phyloP scores from a whole-genome alignment of 768 basidiomycete species.

The Amanita phalloides region DNA sequence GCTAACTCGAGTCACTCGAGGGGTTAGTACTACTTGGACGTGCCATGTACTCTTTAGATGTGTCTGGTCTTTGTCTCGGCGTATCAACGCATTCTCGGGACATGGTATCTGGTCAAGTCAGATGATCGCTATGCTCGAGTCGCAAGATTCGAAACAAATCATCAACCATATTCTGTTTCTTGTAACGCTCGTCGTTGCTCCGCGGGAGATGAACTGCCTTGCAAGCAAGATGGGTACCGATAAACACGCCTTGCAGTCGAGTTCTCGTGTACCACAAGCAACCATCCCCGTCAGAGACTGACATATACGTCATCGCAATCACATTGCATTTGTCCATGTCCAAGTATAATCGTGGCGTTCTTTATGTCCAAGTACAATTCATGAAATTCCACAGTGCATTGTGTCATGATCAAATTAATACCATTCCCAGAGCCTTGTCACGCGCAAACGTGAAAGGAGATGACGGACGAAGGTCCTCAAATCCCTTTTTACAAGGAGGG shows the following conservation, averaged over 20 bases:
- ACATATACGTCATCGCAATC: neutral
- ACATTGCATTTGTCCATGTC: neutral
- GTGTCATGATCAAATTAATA: too few species aligned
- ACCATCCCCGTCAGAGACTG: neutral
- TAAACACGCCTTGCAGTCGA: neutral
- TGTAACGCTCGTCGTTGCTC: neutral
- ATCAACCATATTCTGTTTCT: neutral
- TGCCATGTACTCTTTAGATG: too few species aligned
- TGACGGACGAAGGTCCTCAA: neutral
- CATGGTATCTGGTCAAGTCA: too few species aligned
- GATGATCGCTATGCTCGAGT: neutral
- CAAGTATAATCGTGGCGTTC: neutral
- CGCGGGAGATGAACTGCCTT: neutral
- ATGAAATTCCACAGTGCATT: too few species aligned
- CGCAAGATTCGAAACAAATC: neutral
- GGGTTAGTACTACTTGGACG: neutral
- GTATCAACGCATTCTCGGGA: neutral
- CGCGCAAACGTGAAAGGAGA: neutral
- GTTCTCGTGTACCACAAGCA: conserved; percentile 2
- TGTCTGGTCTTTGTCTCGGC: neutral
- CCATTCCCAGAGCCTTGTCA: neutral
- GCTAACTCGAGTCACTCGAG: neutral
- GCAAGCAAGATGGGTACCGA: conserved; percentile 4
- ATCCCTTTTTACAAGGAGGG: neutral
- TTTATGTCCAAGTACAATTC: neutral